Conservation (phyloP, 352 stramenopile species). For the Aphanomyces invadans region DNA sequence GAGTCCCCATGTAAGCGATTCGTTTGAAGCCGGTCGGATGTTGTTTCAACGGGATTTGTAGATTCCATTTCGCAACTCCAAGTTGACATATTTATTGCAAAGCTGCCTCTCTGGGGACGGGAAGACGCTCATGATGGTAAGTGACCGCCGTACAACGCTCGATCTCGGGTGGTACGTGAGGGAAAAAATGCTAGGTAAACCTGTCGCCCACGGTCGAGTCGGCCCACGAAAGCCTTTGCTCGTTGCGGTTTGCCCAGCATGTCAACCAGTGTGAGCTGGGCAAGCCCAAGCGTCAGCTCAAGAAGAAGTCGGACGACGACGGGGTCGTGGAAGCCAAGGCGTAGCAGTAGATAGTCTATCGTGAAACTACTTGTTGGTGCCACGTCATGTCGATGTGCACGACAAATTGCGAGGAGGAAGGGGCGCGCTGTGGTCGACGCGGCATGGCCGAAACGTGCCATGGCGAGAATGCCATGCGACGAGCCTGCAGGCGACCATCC, state of each 20-base stretch:
- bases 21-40: not conserved
- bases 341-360: no score
- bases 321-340: not conserved
- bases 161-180: no score
- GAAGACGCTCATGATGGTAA: constrained; percentile 99
- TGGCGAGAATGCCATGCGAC: no score
- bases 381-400: no score
- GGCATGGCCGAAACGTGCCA: no score
- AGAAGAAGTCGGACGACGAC: constrained; percentile 50
- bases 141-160: not conserved
- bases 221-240: constrained; percentile 95
- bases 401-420: no score
- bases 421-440: no score
- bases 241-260: constrained; percentile 93
- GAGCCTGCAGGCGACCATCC: no score
- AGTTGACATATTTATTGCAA: constrained; percentile 98
- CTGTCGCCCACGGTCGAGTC: constrained; percentile 93
- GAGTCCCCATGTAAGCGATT: constrained; percentile 79
- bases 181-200: constrained; percentile 84
- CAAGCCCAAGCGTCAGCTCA: constrained; percentile 89
- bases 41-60: constrained; percentile 24
- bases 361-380: no score
- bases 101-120: constrained; percentile 95
- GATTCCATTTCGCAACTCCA: constrained; percentile 97
- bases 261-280: constrained; percentile 97